Base-by-base conservation (phyloP, 805 yeast genomes). In the Dipodascopsis uninucleata region DNA sequence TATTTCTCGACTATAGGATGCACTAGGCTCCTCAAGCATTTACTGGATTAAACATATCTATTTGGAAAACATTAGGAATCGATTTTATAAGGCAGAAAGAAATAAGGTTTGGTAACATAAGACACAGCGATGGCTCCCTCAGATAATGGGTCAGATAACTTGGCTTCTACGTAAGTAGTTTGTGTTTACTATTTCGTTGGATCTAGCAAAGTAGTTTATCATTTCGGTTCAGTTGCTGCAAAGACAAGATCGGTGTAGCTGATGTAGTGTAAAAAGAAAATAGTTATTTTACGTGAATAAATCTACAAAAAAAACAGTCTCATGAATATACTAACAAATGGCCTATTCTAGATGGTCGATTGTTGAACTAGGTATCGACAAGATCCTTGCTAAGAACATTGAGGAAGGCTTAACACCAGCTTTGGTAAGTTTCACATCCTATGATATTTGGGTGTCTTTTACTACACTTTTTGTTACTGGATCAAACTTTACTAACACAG, bases 361-460 rank as follows among this genome's bases (percentile, higher is more conserved):
- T 53, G 69, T 70, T 34, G 61, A 63, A 31, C 52, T 59, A 21
- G 74, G 74, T 22, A 61, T 71, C 33, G 63, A 65, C 50, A 56
- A 59, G 45, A 61, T 69, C 39, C 61, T 69, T 46, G 67, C 63
- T 28, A 58, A 61, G 35, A 68, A 67, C 42, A 56, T 64, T 23
- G 56, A 59, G 34, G 61, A 58, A 9, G 69, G 70, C 3, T 57
- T 69, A 28, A 64, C 67, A 9, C 51, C 67, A 8, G 58, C 59
- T n/a, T 53, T 58, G 60, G 61, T 57, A 54, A 16, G 59, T 52
- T 6, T 16, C 10, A 17, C 20, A 25, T 31, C 21, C 29, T n/a
- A n/a, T 26, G 10, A 12, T 26, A 12, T n/a, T 12, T 26, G 29
- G 29, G 10, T 26, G 29, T n/a, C 5, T n/a, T 10, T n/a, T 10